Base-by-base conservation (phyloP, 139 green algal species). In the Tetraselmis chui region DNA sequence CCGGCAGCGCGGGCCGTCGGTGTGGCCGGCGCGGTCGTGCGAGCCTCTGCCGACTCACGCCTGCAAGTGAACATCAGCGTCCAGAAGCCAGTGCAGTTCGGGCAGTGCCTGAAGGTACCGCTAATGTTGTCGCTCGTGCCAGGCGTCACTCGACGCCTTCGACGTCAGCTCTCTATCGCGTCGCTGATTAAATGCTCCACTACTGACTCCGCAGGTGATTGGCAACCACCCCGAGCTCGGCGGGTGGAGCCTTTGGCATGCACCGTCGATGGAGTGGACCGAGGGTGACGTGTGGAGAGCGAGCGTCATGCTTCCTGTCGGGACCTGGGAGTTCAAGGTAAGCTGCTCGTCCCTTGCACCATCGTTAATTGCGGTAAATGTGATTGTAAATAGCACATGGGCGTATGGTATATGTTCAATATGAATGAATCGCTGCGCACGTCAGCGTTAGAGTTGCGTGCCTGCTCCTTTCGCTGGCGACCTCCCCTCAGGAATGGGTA, bases 291-390 rank as follows among this genome's bases (percentile, higher is more conserved):
- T 81, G 28, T 91, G 87, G 87, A 31, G 31, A 26, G 30, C 86
- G 26, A 81, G 59, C 11, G 26, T 88, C 29, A 28, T 81, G 27
- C 78, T 91, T 5, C 31, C 82, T 2, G 78, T 81, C 0, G 87
- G 87, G 28, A 59, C 32, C 23, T 86, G 87, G 59, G 78, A 88
- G 11, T 91, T 91, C 85, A 91, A 91, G 75, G 82, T 85, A 59
- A 67, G 11, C 45, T 67, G 45, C 45, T 67, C 45, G n/a, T 67
- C 45, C 45, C 45, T 67, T 18, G 45, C 45, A 18, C 18, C 45
- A 67, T 67, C 11, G 45, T 18, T n/a, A n/a, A n/a, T n/a, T n/a
- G n/a, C n/a, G n/a, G n/a, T n/a, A n/a, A n/a, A n/a, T n/a, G n/a
- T n/a, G n/a, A n/a, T n/a, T n/a, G n/a, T n/a, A n/a, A n/a, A n/a